Percentiles rank a stretch among this genome's conserved stretches.
Evolutionary conservation across 1,139 yeast genomes (phyloP).

Genomic region (Taphrina wiesneri): DNA sequence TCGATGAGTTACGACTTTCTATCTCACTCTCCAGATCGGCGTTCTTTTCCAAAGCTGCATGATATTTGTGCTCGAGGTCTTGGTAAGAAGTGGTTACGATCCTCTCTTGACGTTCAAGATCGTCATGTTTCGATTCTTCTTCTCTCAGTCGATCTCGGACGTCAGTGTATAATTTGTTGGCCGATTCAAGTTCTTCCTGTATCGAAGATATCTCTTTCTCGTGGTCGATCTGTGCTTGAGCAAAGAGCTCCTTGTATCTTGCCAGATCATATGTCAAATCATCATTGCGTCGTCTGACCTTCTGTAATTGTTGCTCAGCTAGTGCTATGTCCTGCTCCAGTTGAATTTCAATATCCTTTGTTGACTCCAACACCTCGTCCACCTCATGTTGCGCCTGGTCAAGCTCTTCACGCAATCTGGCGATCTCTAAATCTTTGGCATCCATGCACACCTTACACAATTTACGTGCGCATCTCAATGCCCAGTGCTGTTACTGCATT

Average conservation of each 20-base stretch:
- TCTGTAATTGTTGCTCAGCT: constrained; percentile 43
- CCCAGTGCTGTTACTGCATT: not conserved
- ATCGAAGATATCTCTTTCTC: constrained; percentile 43
- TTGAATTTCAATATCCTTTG: constrained; percentile 45
- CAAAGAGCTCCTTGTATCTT: constrained; percentile 42
- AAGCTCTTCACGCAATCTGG: constrained; percentile 42
- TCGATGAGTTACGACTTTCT: constrained; percentile 42
- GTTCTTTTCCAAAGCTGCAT: constrained; percentile 44
- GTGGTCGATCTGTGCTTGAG: constrained; percentile 43
- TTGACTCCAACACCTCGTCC: constrained; percentile 44
- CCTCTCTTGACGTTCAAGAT: constrained; percentile 47
- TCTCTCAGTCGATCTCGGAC: constrained; percentile 44
- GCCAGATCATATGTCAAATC: constrained; percentile 41
- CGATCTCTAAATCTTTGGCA: constrained; percentile 3
- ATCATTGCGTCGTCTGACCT: constrained; percentile 41
- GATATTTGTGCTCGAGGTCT: constrained; percentile 45
- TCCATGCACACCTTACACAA: not conserved
- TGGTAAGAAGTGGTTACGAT: constrained; percentile 42
- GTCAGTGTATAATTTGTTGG: constrained; percentile 42
- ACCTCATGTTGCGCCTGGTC: constrained; percentile 47
- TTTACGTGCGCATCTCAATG: not conserved
- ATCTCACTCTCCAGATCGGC: constrained; percentile 47
- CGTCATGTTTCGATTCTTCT: constrained; percentile 48
- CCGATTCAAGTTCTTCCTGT: constrained; percentile 42
- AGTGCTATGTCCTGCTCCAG: constrained; percentile 44